Evolutionary conservation across 31 red algal genomes (phyloP), one percentile per base, ranked within the genome.

Genomic region (Porphyra umbilicalis): DNA sequence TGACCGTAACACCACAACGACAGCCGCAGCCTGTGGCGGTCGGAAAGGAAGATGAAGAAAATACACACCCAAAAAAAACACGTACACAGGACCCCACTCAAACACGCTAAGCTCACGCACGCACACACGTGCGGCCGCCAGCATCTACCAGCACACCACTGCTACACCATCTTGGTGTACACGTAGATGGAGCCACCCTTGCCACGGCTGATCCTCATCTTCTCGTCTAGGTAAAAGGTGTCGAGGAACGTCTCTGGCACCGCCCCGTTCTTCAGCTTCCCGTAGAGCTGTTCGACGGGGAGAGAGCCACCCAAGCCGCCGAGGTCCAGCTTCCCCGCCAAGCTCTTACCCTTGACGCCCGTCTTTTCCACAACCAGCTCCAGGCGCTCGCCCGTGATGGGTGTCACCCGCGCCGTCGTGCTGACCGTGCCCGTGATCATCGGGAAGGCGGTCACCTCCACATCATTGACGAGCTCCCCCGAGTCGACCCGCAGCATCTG

Each of bases 151-250:
- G 4, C 35, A 20, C 2, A 3, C 77, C 8, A 33, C 16, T 0
- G 9, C 20, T 79, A 79, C 29, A n/a, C 20, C 77, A 79, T 79
- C 80, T 82, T 82, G 39, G 87, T 79, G 80, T 85, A 94, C 74
- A 94, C 81, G 38, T 83, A 94, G 18, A 94, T 75, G 78, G 84
- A 86, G 37, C 90, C 86, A 13, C 88, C 33, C 84, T 92, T 92
- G 25, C 80, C 85, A 35, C 90, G 87, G 34, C 90, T 92, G 81
- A 96, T 90, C 34, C 94, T 79, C 18, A 96, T 39, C 44, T 85
- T 83, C 36, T 96, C 94, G 75, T 96, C 94, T 42, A 96, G 84
- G 76, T 96, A 96, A 46, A 83, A 92, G 11, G 92, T 98, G 76
- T 98, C 95, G 32, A 98, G 35, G 76, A 89, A 94, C 2, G 92